Evolutionary conservation across 2,329 filamentous ascomycete genomes (phyloP).

Genomic region (Stylonectria norvegica): DNA sequence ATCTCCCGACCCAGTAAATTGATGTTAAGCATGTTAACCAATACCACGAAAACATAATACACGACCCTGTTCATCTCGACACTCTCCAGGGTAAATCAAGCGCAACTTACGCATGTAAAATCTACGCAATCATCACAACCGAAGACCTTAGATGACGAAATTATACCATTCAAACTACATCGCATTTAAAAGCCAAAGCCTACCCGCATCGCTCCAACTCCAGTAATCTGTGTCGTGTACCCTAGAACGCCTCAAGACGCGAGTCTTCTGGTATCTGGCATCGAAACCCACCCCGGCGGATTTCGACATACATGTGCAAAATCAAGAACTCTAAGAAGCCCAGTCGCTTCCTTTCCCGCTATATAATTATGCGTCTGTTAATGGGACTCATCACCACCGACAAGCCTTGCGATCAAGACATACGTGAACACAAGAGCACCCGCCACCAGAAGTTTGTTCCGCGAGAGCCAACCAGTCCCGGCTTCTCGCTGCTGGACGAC

Average conservation of each 20-base stretch:
- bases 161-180: no score
- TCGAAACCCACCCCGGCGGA: constrained; percentile 10
- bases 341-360: no score
- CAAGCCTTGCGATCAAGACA: constrained; percentile 72
- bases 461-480: constrained; percentile 75
- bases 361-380: neutral
- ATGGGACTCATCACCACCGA: constrained; percentile 47
- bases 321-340: no score
- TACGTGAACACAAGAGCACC: constrained; percentile 74
- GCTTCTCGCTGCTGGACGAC: constrained; percentile 73
- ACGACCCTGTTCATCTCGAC: no score
- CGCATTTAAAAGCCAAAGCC: no score
- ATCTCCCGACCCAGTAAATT: no score
- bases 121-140: no score
- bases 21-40: no score
- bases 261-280: constrained; percentile 22
- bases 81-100: no score
- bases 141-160: no score
- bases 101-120: no score
- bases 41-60: no score
- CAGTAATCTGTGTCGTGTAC: constrained; percentile 17
- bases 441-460: constrained; percentile 73
- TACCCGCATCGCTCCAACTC: neutral
- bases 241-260: constrained; percentile 23
- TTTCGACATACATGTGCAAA: neutral